Evolutionary conservation across 768 basidiomycete genomes (phyloP).

Genomic region (Paxillus rubicundulus): DNA sequence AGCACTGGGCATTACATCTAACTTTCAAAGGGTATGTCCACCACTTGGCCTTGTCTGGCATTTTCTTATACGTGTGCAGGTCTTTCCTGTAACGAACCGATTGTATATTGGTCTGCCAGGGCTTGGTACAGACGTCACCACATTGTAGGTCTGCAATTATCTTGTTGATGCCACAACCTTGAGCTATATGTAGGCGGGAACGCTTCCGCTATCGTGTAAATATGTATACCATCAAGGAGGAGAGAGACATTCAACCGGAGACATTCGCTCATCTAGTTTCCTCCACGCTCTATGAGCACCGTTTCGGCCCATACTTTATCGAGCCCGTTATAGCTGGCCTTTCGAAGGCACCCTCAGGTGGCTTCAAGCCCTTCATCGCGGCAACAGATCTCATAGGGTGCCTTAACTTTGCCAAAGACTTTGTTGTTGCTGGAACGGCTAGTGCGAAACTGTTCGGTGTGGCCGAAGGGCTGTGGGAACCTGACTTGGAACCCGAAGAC

Average conservation of each 20-base stretch:
- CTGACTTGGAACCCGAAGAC: conserved; percentile 93
- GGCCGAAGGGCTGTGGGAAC: conserved; percentile 98
- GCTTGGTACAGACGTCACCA: conserved; percentile 89
- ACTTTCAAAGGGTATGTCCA: conserved; percentile 85
- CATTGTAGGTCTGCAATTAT: conserved; percentile 56
- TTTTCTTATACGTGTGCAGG: conserved; percentile 44
- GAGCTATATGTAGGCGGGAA: conserved; percentile 60
- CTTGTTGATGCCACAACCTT: neutral
- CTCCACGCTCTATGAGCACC: conserved; percentile 91
- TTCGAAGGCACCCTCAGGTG: conserved; percentile 67
- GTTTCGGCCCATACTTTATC: conserved; percentile 95
- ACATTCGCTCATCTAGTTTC: conserved; percentile 95
- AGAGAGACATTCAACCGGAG: conserved; percentile 93
- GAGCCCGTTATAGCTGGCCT: conserved; percentile 96
- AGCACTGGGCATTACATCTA: conserved; percentile 78
- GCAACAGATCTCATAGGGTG: conserved; percentile 93
- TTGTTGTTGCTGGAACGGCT: conserved; percentile 93
- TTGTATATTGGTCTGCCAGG: conserved; percentile 91
- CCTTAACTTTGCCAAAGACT: conserved; percentile 93
- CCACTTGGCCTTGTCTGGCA: neutral
- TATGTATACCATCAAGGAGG: conserved; percentile 99
- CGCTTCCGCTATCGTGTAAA: conserved; percentile 92
- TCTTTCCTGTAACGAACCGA: conserved; percentile 92
- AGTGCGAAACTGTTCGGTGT: conserved; percentile 92
- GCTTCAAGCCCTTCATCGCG: conserved; percentile 88